A percentile compares a stretch with the other conserved stretches of the same genome.
Evolutionary conservation across 768 basidiomycete species (phyloP).

Genomic region (Tubosaeta brunneosetosa): DNA sequence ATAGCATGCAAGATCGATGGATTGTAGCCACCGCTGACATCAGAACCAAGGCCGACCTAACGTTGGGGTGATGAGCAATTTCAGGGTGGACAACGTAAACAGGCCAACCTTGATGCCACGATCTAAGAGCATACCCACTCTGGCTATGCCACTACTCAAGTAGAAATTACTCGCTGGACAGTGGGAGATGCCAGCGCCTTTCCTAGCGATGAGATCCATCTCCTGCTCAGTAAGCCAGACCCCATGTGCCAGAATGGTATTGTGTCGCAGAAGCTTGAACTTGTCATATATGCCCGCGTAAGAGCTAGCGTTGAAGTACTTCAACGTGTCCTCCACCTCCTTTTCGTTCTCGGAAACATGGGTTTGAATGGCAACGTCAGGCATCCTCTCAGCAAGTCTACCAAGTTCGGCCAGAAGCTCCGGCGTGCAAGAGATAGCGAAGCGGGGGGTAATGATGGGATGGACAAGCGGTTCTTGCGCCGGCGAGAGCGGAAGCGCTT

Average conservation of each 20-base stretch:
- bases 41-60: slow-evolving; percentile 92
- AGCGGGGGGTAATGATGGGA: slow-evolving; percentile 93
- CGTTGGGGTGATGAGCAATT: slow-evolving; percentile 3
- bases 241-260: slow-evolving; percentile 87
- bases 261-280: slow-evolving; percentile 66
- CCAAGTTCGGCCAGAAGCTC: slow-evolving; percentile 64
- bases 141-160: slow-evolving; percentile 78
- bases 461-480: slow-evolving; percentile 61
- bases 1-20: slow-evolving; percentile 74
- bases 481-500: slow-evolving; percentile 40
- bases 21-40: slow-evolving; percentile 84
- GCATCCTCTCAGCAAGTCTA: slow-evolving; percentile 51
- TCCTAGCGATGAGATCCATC: slow-evolving; percentile 60
- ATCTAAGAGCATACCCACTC: slow-evolving; percentile 76
- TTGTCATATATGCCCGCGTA: slow-evolving; percentile 84
- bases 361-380: slow-evolving; percentile 77
- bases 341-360: slow-evolving; percentile 82
- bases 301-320: slow-evolving; percentile 60
- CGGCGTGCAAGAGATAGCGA: slow-evolving; percentile 83
- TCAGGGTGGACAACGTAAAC: background rate
- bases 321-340: slow-evolving; percentile 64
- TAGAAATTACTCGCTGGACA: slow-evolving; percentile 96
- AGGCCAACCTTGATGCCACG: slow-evolving; percentile 72
- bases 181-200: slow-evolving; percentile 77
- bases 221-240: slow-evolving; percentile 75